These are phyloP conservation scores for Echinochloa phyllopogon DNA, from an alignment of 176 grass and related monocot species.

Conservation along the genomic window DNA sequence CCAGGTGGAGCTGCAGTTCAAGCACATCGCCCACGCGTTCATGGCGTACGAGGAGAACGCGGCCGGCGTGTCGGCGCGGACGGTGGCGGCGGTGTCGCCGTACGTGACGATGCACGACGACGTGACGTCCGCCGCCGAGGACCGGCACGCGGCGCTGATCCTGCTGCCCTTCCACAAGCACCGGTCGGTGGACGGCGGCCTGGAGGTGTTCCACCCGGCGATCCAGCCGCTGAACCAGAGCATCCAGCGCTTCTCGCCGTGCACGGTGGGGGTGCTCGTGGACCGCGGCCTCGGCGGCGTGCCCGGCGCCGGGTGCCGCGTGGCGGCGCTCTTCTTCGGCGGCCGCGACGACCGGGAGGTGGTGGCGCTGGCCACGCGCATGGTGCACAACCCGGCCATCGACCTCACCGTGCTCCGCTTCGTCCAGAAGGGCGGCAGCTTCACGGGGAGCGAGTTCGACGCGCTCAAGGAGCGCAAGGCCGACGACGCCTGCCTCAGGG, in stretches of 20 bases:
- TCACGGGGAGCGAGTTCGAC: slow-evolving; percentile 35
- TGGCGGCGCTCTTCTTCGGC: slow-evolving; percentile 76
- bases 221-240: slow-evolving; percentile 57
- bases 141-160: slow-evolving; percentile 64
- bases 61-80: slow-evolving; percentile 45
- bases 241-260: slow-evolving; percentile 55
- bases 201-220: slow-evolving; percentile 54
- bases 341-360: slow-evolving; percentile 77
- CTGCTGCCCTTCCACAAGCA: slow-evolving; percentile 92
- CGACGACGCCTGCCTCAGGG: slow-evolving; percentile 55
- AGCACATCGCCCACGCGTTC: slow-evolving; percentile 67
- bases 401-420: slow-evolving; percentile 62
- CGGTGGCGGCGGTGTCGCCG: slow-evolving; percentile 55
- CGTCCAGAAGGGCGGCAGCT: slow-evolving; percentile 35
- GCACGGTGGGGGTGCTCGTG: slow-evolving; percentile 71
- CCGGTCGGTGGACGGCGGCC: slow-evolving; percentile 61
- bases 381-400: slow-evolving; percentile 60
- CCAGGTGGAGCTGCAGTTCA: slow-evolving; percentile 58
- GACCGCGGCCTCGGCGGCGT: slow-evolving; percentile 63
- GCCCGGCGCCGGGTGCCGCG: slow-evolving; percentile 25
- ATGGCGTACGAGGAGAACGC: slow-evolving; percentile 60
- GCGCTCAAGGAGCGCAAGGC: slow-evolving; percentile 52
- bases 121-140: slow-evolving; percentile 59
- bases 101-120: slow-evolving; percentile 82
- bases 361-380: slow-evolving; percentile 58